Evolutionary conservation across 148 eudicot species (phyloP).

Genomic region (Silene uniflora): DNA sequence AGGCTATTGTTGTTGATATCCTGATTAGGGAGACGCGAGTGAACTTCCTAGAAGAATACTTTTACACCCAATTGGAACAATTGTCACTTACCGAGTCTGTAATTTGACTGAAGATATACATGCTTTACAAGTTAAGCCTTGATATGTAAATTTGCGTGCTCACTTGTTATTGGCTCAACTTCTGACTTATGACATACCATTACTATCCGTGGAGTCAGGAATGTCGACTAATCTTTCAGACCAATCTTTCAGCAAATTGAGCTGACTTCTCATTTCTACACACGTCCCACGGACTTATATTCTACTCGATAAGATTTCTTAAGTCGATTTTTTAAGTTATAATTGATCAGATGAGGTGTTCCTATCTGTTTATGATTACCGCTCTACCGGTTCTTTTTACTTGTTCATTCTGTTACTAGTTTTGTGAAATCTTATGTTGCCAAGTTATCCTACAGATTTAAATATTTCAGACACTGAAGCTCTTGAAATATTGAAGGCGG

Average conservation of each 20-base stretch:
- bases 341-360: neutral
- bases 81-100: neutral
- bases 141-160: neutral
- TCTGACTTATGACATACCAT: neutral
- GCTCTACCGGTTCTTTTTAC: neutral
- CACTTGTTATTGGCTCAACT: neutral
- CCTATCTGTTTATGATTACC: neutral
- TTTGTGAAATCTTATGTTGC: neutral
- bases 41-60: neutral
- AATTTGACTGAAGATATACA: neutral
- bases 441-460: conserved; percentile 42
- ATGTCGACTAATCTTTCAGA: neutral
- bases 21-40: neutral
- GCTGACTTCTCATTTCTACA: neutral
- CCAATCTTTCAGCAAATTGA: too few species aligned
- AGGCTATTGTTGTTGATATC: neutral
- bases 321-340: neutral
- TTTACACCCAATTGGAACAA: neutral
- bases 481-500: conserved; percentile 60
- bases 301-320: neutral
- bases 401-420: neutral
- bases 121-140: neutral
- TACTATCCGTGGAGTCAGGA: neutral
- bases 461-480: conserved; percentile 67
- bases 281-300: neutral